phyloP scores from a whole-genome alignment of 202 grass and related monocot species.

The Eragrostis tef region DNA sequence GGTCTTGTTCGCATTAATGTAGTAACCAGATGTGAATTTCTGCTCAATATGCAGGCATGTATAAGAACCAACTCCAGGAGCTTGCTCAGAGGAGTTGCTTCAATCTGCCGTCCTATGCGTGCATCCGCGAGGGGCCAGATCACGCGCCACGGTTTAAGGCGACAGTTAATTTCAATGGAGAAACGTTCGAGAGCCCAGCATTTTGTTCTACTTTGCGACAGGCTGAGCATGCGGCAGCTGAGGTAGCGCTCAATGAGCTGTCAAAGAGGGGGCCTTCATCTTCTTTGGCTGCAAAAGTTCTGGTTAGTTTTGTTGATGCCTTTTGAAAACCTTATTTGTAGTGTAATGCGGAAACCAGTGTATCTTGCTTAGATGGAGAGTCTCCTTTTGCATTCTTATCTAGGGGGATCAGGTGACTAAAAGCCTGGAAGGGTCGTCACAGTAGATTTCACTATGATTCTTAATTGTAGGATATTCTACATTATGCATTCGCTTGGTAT shows the following conservation, averaged over 20 bases:
- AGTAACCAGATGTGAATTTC: slow-evolving; percentile 13
- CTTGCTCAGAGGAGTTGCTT: slow-evolving; percentile 87
- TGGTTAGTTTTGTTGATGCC: slow-evolving; percentile 55
- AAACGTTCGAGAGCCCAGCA: slow-evolving; percentile 57
- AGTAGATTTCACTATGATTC: background rate
- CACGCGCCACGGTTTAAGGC: slow-evolving; percentile 75
- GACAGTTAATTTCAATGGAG: slow-evolving; percentile 73
- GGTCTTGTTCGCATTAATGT: background rate
- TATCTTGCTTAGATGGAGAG: background rate
- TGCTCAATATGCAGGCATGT: slow-evolving; percentile 54
- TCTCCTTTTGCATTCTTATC: slow-evolving; percentile 11
- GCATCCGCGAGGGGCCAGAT: slow-evolving; percentile 71
- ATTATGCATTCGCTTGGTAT: background rate
- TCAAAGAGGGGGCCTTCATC: slow-evolving; percentile 74
- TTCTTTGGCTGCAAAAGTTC: slow-evolving; percentile 66
- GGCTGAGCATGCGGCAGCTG: slow-evolving; percentile 66
- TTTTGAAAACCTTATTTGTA: background rate
- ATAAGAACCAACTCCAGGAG: slow-evolving; percentile 81
- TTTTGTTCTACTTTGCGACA: slow-evolving; percentile 65
- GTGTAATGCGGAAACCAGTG: slow-evolving; percentile 6
- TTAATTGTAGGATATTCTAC: slow-evolving; percentile 19
- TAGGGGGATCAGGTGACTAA: slow-evolving; percentile 17
- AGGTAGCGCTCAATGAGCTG: slow-evolving; percentile 63
- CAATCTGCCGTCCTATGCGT: slow-evolving; percentile 71
- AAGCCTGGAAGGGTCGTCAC: background rate